Conservation (phyloP, 2,329 filamentous ascomycete species). For the Diplodia intermedia region DNA sequence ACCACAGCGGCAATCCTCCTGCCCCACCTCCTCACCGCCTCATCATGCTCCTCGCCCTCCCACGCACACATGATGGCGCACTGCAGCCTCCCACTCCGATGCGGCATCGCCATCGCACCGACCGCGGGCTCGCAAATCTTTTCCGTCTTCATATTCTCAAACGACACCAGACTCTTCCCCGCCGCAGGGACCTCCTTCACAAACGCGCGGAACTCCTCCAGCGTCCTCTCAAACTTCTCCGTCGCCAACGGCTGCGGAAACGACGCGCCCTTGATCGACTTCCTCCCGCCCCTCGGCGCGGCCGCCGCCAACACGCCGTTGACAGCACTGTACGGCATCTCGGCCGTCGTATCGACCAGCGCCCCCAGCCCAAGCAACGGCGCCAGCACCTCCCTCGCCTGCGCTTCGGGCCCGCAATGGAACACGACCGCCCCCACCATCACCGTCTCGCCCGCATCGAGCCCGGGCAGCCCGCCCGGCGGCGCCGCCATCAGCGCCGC, state of each 20-base stretch:
- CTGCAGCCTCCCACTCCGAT: slow-evolving; percentile 32
- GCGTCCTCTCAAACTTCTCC: slow-evolving; percentile 38
- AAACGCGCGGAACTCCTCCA: slow-evolving; percentile 41
- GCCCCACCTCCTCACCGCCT: slow-evolving; percentile 19
- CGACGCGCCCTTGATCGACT: slow-evolving; percentile 47
- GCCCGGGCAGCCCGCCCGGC: background rate
- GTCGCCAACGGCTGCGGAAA: slow-evolving; percentile 45
- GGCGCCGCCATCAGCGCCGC: background rate
- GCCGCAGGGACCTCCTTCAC: slow-evolving; percentile 38
- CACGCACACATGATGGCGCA: slow-evolving; percentile 1
- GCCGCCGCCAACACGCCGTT: slow-evolving; percentile 45
- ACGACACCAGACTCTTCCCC: slow-evolving; percentile 37
- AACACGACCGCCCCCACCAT: background rate
- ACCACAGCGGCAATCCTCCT: slow-evolving; percentile 11
- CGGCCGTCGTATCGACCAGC: slow-evolving; percentile 38
- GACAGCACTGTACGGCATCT: slow-evolving; percentile 45
- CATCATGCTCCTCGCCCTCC: slow-evolving; percentile 10
- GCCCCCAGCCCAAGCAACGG: slow-evolving; percentile 41
- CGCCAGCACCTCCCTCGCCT: slow-evolving; percentile 8
- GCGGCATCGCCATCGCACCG: slow-evolving; percentile 26
- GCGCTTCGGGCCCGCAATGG: background rate
- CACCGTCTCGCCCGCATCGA: background rate
- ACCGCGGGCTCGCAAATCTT: slow-evolving; percentile 19
- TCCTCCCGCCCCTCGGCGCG: slow-evolving; percentile 46
- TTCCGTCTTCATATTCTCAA: slow-evolving; percentile 25